phyloP scores from a whole-genome alignment of 2,329 filamentous ascomycete genomes.

The Aspergillus piperis region DNA sequence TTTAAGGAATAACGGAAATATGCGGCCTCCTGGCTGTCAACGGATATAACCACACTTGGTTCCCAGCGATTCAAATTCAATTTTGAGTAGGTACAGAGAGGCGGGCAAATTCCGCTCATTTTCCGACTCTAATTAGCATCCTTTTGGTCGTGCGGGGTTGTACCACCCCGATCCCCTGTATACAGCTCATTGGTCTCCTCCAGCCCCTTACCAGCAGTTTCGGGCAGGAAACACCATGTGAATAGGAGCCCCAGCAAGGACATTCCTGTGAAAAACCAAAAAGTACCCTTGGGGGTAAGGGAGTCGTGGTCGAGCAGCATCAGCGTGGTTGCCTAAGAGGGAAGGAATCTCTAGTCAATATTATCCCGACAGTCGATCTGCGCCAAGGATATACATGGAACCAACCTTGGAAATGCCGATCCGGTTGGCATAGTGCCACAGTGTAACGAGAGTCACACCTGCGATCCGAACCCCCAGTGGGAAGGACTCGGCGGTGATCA shows the following conservation, averaged over 20 bases:
- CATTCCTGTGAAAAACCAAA: conserved; percentile 13
- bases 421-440: conserved; percentile 8
- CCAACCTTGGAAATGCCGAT: conserved; percentile 6
- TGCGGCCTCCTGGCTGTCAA: background rate
- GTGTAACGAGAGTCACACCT: background rate
- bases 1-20: conserved; percentile 3
- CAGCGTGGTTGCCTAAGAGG: background rate
- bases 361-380: background rate
- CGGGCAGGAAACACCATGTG: conserved; percentile 7
- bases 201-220: conserved; percentile 6
- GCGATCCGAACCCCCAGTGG: background rate
- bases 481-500: conserved; percentile 5
- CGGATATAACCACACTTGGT: background rate
- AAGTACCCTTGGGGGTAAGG: conserved; percentile 21
- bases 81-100: background rate
- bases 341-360: background rate
- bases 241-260: conserved; percentile 9
- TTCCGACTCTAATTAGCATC: background rate
- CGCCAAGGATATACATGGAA: too few species aligned
- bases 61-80: background rate
- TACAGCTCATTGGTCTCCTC: conserved; percentile 11
- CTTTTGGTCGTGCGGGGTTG: background rate
- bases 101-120: conserved; percentile 3
- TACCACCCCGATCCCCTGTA: background rate
- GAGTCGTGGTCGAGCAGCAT: conserved; percentile 35